Evolutionary conservation across 441 rosid genomes (phyloP), one percentile per base, ranked within the genome.

Genomic region (Populus tomentosa): DNA sequence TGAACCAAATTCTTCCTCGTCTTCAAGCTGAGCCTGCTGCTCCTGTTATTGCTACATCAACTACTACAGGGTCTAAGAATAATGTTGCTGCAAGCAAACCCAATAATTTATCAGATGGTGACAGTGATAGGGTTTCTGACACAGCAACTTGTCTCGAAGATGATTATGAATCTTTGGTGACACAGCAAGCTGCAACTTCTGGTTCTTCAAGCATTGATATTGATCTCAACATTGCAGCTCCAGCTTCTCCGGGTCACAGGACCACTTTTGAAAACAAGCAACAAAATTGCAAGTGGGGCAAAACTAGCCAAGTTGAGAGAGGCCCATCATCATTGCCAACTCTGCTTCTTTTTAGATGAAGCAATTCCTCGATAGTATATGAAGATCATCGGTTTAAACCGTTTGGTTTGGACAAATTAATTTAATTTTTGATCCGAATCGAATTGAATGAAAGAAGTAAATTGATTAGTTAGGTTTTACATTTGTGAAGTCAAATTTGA

Each of bases 221-320:
- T 24, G 87, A 86, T 59, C 87, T 84, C 73, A 73, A 75, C 64
- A 83, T 84, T 13, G 78, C 86, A 3, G 63, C 73, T 74, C 85
- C 82, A 4, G 63, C 80, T 56, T 56, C 80, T 75, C 59, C 74
- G 53, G 16, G 26, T 30, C 62, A 28, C 35, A 0, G 13, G 4
- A 8, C 6, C 32, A 64, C 40, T 75, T 16, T 28, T 13, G 79
- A 62, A 62, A 77, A 71, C 21, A 75, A 63, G n/a, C 64, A 50
- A 0, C 46, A 72, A 42, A 77, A 23, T 24, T 53, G 11, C 10
- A 69, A 70, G 42, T 18, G 56, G 6, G 30, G 32, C 0, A 67
- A 16, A 26, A 53, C 70, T 4, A 38, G 50, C 28, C 76, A 33
- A 26, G 40, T 46, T 10, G 62, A 70, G 33, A 67, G 36, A 16